Percentiles rank a stretch among this genome's conserved stretches.
These are phyloP conservation scores for Meira nashicola DNA, from an alignment of 1,284 basidiomycete species.

Conservation along the genomic window DNA sequence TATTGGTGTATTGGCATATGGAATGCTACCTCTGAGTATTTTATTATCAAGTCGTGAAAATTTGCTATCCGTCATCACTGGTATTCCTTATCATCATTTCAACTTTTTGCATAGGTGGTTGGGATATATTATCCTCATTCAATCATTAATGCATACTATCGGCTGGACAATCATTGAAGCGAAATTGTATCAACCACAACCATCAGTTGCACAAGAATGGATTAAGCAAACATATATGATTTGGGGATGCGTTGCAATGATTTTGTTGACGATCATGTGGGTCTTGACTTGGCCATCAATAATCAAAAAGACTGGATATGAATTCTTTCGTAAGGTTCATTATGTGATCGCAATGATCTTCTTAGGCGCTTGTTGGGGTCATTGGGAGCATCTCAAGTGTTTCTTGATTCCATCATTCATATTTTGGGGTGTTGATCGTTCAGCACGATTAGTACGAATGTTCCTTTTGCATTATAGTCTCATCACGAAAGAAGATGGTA, in stretches of 20 bases:
- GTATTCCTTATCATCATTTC: constrained; percentile 25
- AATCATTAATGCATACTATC: constrained; percentile 18
- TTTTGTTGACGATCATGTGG: constrained; percentile 17
- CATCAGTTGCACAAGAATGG: constrained; percentile 7
- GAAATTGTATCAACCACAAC: constrained; percentile 22
- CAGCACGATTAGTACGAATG: constrained; percentile 9
- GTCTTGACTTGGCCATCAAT: constrained; percentile 13
- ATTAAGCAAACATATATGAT: constrained; percentile 19
- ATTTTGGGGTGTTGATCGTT: constrained; percentile 20
- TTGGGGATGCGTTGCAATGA: constrained; percentile 20
- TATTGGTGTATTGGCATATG: constrained; percentile 20
- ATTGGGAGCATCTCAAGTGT: constrained; percentile 21
- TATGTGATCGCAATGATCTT: constrained; percentile 24
- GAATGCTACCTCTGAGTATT: constrained; percentile 18
- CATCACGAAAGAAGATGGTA: constrained; percentile 5
- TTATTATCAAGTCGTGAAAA: constrained; percentile 18
- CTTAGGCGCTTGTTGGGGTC: constrained; percentile 23
- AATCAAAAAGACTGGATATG: constrained; percentile 16
- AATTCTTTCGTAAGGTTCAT: constrained; percentile 23
- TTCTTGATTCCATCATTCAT: constrained; percentile 21
- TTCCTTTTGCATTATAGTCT: constrained; percentile 18
- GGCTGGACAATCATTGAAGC: constrained; percentile 23
- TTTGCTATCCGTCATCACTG: constrained; percentile 18
- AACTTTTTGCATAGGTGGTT: constrained; percentile 28
- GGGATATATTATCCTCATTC: constrained; percentile 22